Base-by-base conservation (phyloP, 2,329 filamentous ascomycete genomes). In the Akanthomyces uredinophilus region DNA sequence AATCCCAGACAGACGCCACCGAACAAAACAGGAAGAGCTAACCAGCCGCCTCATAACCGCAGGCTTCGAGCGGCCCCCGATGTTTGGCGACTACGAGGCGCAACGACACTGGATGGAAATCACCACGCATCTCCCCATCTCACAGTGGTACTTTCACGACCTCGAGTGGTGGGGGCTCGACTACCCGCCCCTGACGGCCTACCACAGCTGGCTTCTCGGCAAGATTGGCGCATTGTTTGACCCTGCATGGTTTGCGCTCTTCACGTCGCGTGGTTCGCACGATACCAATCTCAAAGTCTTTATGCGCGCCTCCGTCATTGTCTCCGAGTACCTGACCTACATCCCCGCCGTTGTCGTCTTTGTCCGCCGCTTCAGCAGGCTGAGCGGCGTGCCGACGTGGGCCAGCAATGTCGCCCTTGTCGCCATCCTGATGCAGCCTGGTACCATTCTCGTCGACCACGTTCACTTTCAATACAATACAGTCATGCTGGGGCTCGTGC, bases 21-120 rank as follows among this genome's bases (percentile, higher is more conserved):
- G 2, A 8, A 29, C 37, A 44, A 47, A 47, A 50, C 59, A 37
- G 43, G 7, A 24, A 32, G 41, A 46, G 39, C 47, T 62, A n/a
- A 66, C 60, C 20, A 56, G 64, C 65, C 44, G 32, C 27, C 60
- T 50, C 50, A 51, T 51, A 8, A 8, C 50, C 61, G 4, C 65
- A 92, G 90, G 94, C 61, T 90, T 88, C 70, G 80, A 88, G 63
- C 86, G 85, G 64, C 93, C 93, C 41, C 95, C 95, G 6, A 92
- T 97, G 87, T 90, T 93, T 71, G 95, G 95, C 67, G 95, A 99
- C 75, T 99, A 96, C 77, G 95, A 99, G 79, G 95, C 96, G 4
- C 95, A 99, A 75, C 82, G 95, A 69, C 95, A 99, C 75, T 99
- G 95, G 95, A 96, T 99, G 93, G 95, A 99, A 72, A 81, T 99